Percentiles rank a stretch among this genome's conserved stretches.
phyloP scores from a whole-genome alignment of 2,329 filamentous ascomycete species.

The Xylaria sp. region DNA sequence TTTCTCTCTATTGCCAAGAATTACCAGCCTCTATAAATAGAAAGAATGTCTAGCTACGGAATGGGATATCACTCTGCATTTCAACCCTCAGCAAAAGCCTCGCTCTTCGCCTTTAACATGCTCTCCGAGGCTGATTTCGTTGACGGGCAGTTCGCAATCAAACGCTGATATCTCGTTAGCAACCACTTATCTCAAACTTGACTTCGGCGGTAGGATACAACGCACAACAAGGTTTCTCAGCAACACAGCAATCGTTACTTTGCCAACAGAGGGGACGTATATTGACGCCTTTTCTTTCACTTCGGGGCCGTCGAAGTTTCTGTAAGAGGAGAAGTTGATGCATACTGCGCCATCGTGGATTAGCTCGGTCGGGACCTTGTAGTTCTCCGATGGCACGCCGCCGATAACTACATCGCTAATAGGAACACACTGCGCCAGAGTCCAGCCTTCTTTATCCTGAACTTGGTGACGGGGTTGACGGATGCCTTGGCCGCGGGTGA shows the following conservation, averaged over 20 bases:
- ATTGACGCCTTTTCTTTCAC: conserved; percentile 97
- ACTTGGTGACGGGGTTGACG: conserved; percentile 88
- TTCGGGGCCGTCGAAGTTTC: conserved; percentile 86
- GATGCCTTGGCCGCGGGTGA: conserved; percentile 88
- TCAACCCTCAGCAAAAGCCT: conserved; percentile 49
- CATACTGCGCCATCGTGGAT: conserved; percentile 94
- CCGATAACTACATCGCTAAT: conserved; percentile 95
- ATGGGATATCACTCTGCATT: conserved; percentile 7
- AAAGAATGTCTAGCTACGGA: not conserved
- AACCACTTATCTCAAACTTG: not conserved
- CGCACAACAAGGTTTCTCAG: conserved; percentile 88
- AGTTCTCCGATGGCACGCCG: conserved; percentile 87
- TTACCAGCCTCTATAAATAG: not conserved
- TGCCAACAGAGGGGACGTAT: conserved; percentile 96
- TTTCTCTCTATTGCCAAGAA: conserved; percentile 21
- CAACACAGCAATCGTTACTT: conserved; percentile 94
- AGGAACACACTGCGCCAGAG: conserved; percentile 82
- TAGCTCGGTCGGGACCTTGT: conserved; percentile 87
- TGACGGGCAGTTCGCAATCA: conserved; percentile 62
- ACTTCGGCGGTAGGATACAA: conserved; percentile 39
- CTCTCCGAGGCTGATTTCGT: conserved; percentile 49
- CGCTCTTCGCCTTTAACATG: conserved; percentile 48
- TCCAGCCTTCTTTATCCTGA: conserved; percentile 82
- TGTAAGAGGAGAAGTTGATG: conserved; percentile 96
- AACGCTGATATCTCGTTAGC: conserved; percentile 55